phyloP scores from a whole-genome alignment of 140 eudicot genomes.

The Anethum foeniculum region DNA sequence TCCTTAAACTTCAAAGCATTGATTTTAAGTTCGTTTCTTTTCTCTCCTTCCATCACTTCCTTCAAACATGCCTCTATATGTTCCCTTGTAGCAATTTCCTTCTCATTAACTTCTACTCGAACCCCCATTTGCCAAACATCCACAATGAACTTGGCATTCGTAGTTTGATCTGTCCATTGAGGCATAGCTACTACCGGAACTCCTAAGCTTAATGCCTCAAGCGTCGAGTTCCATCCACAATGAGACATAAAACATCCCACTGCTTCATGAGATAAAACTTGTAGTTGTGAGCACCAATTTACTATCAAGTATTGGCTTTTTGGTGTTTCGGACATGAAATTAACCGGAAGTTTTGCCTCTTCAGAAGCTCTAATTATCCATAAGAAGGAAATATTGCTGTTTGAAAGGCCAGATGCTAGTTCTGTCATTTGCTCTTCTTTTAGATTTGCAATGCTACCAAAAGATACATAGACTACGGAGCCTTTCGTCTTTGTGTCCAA shows the following conservation, averaged over 20 bases:
- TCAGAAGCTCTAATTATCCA: conserved; percentile 2
- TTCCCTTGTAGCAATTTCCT: conserved; percentile 4
- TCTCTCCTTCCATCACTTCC: conserved; percentile 11
- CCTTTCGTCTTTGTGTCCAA: background rate
- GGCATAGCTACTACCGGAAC: background rate
- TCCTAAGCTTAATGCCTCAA: background rate
- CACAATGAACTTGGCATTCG: background rate
- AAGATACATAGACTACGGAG: background rate
- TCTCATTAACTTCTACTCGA: background rate
- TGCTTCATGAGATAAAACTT: background rate
- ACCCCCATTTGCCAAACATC: conserved; percentile 2
- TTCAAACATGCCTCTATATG: background rate
- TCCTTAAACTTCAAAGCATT: conserved; percentile 8
- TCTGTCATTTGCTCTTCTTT: conserved; percentile 6
- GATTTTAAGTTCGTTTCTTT: background rate
- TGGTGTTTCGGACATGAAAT: background rate
- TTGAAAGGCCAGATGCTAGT: conserved; percentile 6
- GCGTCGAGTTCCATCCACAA: conserved; percentile 6
- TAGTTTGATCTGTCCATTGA: conserved; percentile 9
- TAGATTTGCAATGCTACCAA: background rate
- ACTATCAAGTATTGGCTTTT: background rate
- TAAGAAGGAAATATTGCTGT: background rate
- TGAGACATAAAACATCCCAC: background rate
- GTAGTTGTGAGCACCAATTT: background rate
- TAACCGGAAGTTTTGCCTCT: background rate